Evolutionary conservation across 164 flowering plant species (phyloP).

Genomic region (Akebia trifoliata): DNA sequence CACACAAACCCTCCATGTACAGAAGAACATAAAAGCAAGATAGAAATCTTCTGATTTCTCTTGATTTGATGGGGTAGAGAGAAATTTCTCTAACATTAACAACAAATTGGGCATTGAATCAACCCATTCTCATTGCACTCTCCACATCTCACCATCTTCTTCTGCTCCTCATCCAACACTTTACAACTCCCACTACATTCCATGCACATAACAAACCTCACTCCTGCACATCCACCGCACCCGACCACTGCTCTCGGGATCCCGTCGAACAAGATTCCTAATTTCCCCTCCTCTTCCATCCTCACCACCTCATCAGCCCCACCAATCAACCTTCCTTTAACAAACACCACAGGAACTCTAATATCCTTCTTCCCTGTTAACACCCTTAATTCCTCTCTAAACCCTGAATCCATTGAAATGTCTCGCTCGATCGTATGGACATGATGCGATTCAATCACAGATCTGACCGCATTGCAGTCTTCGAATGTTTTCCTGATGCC

Average conservation of each 20-base stretch:
- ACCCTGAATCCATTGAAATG: conserved; percentile 87
- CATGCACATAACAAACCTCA: conserved; percentile 79
- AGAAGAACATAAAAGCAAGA: too few relatives aligned
- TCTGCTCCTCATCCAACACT: conserved; percentile 47
- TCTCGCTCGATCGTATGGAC: conserved; percentile 65
- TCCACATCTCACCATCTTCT: conserved; percentile 60
- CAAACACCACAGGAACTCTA: conserved; percentile 73
- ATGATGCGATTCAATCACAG: conserved; percentile 48
- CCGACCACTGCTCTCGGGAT: conserved; percentile 36
- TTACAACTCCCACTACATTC: conserved; percentile 86
- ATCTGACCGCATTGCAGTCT: conserved; percentile 73
- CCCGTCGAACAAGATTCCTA: conserved; percentile 49
- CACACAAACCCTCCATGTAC: too few relatives aligned
- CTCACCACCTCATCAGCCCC: conserved; percentile 71
- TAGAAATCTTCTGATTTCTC: too few relatives aligned
- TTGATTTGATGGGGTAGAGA: too few relatives aligned
- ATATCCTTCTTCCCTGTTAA: conserved; percentile 55
- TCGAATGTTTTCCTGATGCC: conserved; percentile 93
- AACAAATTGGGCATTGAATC: conserved; percentile 84
- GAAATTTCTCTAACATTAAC: too few relatives aligned
- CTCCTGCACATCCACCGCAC: conserved; percentile 67
- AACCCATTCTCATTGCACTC: conserved; percentile 58
- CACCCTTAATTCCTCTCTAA: conserved; percentile 65
- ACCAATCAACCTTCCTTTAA: conserved; percentile 82
- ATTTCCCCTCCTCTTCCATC: conserved; percentile 78